Percentiles rank a stretch among this genome's conserved stretches.
These are phyloP conservation scores for Zopfia rhizophila DNA, from an alignment of 2,329 filamentous ascomycete species.

Conservation along the genomic window DNA sequence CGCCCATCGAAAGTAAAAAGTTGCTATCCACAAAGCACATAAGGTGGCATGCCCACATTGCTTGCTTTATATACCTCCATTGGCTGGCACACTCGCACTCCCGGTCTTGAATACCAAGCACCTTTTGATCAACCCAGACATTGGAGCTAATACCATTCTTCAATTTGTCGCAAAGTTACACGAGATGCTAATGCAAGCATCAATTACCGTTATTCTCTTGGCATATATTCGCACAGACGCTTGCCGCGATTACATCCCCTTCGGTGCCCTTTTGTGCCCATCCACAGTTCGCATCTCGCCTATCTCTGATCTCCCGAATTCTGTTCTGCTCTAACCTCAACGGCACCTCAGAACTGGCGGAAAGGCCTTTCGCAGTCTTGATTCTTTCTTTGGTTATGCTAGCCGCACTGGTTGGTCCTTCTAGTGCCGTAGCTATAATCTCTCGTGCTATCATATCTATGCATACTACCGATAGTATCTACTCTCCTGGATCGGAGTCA, in stretches of 20 bases:
- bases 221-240: conserved; percentile 14
- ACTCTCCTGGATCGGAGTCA: no score
- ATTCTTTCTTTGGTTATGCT: conserved; percentile 3
- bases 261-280: conserved; percentile 22
- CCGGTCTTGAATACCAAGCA: conserved; percentile 8
- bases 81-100: conserved; percentile 12
- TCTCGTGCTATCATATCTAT: conserved; percentile 2
- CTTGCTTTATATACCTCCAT: conserved; percentile 18
- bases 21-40: conserved; percentile 16
- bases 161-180: conserved; percentile 33
- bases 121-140: conserved; percentile 11
- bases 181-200: conserved; percentile 30
- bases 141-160: conserved; percentile 7
- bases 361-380: background rate
- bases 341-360: background rate
- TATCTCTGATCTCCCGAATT: conserved; percentile 31
- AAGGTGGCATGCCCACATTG: conserved; percentile 14
- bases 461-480: no score
- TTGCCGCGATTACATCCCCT: conserved; percentile 9
- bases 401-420: conserved; percentile 9
- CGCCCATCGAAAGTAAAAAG: no score
- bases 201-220: conserved; percentile 16
- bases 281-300: conserved; percentile 19
- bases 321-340: conserved; percentile 2
- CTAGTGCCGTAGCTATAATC: conserved; percentile 11